Evolutionary conservation across 2,329 filamentous ascomycete species (phyloP), one percentile per base, ranked within the genome.

Genomic region (Aureobasidium musti): DNA sequence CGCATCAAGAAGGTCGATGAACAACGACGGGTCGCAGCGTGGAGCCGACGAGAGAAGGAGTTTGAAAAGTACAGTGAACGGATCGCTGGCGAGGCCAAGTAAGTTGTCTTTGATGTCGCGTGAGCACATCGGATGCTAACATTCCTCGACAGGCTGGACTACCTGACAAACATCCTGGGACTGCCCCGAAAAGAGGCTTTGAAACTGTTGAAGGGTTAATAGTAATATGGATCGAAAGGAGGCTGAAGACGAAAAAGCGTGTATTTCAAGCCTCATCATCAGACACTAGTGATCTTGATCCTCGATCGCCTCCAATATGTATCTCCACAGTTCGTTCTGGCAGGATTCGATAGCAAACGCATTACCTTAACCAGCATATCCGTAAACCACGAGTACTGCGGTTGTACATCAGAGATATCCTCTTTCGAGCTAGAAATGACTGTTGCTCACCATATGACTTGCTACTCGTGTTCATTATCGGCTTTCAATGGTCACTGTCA

Each of bases 1-100:
- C 87, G 90, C 63, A 84, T 97, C 68, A 99, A 98, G 82, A 91
- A 86, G 21, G 88, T 98, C 39, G 85, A 89, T 68, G 83, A 86
- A 6, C 84, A 86, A 72, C 84, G 86, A 74, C 85, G 91, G 69
- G 86, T 85, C 0, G 77, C 80, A 33, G 85, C 86, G 19, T 91
- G 89, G 88, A 89, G 91, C 73, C 84, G 87, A 72, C 91, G 90
- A 74, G 87, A 91, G 76, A 83, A 89, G 70, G 84, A 87, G 69
- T 94, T 96, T 77, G 87, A 91, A 73, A 84, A 86, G 68, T 84
- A 92, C 74, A 89, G 88, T 79, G 83, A 84, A 73, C 83, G 84
- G 74, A 84, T 92, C 75, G 85, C 86, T 52, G 84, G 82, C 61
- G 87, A 90, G 72, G 90, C 92, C 72, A 94, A 91, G 92, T 97